These are phyloP conservation scores for Chlorella sorokiniana DNA, from an alignment of 139 green algal species.

Conservation along the genomic window DNA sequence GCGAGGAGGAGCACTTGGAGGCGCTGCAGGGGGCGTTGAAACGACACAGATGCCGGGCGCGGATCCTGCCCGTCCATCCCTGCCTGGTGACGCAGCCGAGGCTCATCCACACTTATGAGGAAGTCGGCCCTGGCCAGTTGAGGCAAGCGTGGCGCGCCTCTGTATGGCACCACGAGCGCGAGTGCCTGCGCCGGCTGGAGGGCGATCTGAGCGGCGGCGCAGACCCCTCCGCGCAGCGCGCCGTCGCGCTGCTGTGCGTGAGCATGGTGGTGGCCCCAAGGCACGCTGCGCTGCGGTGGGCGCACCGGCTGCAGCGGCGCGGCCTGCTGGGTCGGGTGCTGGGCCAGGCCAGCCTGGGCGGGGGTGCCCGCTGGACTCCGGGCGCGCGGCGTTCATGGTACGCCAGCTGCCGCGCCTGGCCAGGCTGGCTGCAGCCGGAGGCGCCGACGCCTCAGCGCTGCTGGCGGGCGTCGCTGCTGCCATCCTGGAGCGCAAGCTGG, in stretches of 20 bases:
- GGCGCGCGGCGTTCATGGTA: background rate
- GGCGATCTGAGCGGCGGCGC: too few species aligned
- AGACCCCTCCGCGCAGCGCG: too few species aligned
- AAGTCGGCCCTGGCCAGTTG: too few species aligned
- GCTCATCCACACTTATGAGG: too few species aligned
- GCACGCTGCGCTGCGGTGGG: background rate
- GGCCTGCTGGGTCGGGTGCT: background rate
- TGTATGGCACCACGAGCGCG: too few species aligned
- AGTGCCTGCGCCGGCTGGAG: too few species aligned
- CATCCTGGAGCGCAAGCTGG: background rate
- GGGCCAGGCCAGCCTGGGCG: background rate
- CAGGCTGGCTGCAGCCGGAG: background rate
- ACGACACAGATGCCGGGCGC: too few species aligned
- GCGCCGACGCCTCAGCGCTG: background rate
- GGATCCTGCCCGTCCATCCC: too few species aligned
- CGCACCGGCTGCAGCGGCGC: background rate
- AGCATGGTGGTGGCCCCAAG: background rate
- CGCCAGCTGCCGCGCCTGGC: background rate
- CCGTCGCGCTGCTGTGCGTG: too few species aligned
- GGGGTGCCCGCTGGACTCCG: background rate
- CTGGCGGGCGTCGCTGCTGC: background rate
- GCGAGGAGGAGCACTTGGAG: background rate
- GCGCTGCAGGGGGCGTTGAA: too few species aligned
- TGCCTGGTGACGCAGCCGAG: too few species aligned
- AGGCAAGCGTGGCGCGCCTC: too few species aligned